Evolutionary conservation across 345 rosid species (phyloP).

Genomic region (Populus alba): DNA sequence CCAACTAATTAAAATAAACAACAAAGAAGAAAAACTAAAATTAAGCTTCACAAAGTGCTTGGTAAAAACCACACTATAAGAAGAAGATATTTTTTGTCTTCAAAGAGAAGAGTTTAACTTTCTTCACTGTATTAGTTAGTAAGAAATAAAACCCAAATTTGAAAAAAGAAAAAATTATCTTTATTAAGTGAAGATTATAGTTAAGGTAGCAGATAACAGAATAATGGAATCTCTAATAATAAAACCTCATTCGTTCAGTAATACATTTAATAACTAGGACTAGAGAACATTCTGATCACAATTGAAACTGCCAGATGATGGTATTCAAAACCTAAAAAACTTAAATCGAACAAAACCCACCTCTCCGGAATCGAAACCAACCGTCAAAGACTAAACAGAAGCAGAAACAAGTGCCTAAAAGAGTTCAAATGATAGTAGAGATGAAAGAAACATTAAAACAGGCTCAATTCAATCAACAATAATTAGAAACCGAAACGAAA

Average conservation of each 20-base stretch:
- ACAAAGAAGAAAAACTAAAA: neutral
- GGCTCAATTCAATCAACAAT: conserved; percentile 1
- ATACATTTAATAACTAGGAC: neutral
- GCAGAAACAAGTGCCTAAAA: neutral
- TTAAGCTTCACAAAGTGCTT: neutral
- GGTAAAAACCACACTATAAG: neutral
- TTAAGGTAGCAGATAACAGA: neutral
- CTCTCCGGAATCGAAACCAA: neutral
- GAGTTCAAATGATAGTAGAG: conserved; percentile 24
- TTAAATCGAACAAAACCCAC: neutral
- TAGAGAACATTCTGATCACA: neutral
- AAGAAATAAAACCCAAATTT: neutral
- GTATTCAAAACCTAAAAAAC: neutral
- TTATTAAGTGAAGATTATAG: neutral
- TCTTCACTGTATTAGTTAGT: neutral
- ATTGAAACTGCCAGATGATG: neutral
- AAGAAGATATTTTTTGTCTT: neutral
- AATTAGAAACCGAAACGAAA: conserved; percentile 3
- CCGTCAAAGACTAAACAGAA: neutral
- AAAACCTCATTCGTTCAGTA: neutral
- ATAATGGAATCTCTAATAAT: neutral
- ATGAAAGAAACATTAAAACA: neutral
- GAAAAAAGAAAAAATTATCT: neutral
- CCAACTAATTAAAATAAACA: neutral
- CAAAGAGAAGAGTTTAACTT: neutral